Conservation (phyloP, 164 flowering plant genomes). For the Houttuynia cordata region DNA sequence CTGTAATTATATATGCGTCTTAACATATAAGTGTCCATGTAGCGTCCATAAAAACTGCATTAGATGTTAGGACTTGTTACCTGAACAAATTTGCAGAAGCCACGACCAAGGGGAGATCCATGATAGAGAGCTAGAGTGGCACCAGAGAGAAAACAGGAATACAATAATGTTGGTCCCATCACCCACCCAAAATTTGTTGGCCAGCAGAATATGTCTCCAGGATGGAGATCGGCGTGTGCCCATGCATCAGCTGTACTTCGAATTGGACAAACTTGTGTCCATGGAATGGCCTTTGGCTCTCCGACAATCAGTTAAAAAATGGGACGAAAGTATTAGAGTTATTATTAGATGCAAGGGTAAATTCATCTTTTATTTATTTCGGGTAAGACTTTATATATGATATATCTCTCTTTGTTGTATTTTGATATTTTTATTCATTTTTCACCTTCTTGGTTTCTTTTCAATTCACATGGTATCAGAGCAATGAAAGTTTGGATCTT, state of each 20-base stretch:
- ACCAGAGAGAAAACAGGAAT: slow-evolving; percentile 62
- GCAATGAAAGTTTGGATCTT: too few relatives aligned
- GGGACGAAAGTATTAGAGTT: too few relatives aligned
- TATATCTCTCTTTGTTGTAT: too few relatives aligned
- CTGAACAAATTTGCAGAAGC: slow-evolving; percentile 92
- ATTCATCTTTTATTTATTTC: too few relatives aligned
- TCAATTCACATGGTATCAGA: too few relatives aligned
- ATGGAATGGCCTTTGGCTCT: slow-evolving; percentile 93
- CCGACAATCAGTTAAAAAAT: slow-evolving; percentile 26
- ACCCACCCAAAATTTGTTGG: slow-evolving; percentile 98
- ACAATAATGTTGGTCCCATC: slow-evolving; percentile 63
- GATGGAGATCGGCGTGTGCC: slow-evolving; percentile 43
- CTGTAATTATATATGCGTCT: slow-evolving; percentile 19
- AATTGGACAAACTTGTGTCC: slow-evolving; percentile 83
- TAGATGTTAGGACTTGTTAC: slow-evolving; percentile 18
- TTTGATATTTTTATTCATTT: too few relatives aligned
- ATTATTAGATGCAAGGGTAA: too few relatives aligned
- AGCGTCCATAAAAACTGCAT: not conserved
- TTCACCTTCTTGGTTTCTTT: too few relatives aligned
- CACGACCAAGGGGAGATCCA: slow-evolving; percentile 86
- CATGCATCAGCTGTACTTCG: slow-evolving; percentile 66
- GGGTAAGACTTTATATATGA: too few relatives aligned
- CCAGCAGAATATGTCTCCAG: slow-evolving; percentile 76
- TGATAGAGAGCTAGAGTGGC: slow-evolving; percentile 81
- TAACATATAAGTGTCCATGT: too few relatives aligned